Percentiles rank a stretch among this genome's conserved stretches.
phyloP scores from a whole-genome alignment of 2,329 filamentous ascomycete genomes.

The Colletotrichum coccodes region DNA sequence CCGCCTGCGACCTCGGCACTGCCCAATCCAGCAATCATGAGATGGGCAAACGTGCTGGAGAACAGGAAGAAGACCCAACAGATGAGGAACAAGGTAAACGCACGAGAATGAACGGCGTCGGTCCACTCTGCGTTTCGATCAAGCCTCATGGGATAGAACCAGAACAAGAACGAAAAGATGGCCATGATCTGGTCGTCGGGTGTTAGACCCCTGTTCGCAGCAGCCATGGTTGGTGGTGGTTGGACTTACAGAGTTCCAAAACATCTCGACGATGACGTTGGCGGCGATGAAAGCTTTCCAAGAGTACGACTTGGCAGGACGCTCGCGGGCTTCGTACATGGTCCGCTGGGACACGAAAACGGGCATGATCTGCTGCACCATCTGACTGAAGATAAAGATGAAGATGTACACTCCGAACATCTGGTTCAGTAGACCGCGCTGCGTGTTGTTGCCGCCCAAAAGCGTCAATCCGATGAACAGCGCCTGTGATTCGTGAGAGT shows the following conservation, averaged over 20 bases:
- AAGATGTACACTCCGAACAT: conserved; percentile 75
- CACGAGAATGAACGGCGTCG: conserved; percentile 56
- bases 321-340: conserved; percentile 73
- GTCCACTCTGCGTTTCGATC: conserved; percentile 66
- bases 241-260: conserved; percentile 63
- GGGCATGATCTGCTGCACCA: conserved; percentile 66
- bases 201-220: not conserved
- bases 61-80: conserved; percentile 73
- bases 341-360: conserved; percentile 72
- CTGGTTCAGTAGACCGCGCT: conserved; percentile 72
- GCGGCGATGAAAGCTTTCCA: conserved; percentile 74
- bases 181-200: conserved; percentile 53
- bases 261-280: conserved; percentile 74
- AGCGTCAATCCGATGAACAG: conserved; percentile 75
- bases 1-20: conserved; percentile 69
- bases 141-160: conserved; percentile 76
- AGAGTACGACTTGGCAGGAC: conserved; percentile 73
- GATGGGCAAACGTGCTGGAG: conserved; percentile 72
- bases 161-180: conserved; percentile 69
- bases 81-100: conserved; percentile 71
- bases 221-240: rapidly evolving
- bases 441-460: conserved; percentile 63
- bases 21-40: conserved; percentile 72
- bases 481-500: conserved; percentile 39
- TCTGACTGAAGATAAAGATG: conserved; percentile 62